phyloP scores from a whole-genome alignment of 805 yeast genomes.

The Yarrowia alimentaria region DNA sequence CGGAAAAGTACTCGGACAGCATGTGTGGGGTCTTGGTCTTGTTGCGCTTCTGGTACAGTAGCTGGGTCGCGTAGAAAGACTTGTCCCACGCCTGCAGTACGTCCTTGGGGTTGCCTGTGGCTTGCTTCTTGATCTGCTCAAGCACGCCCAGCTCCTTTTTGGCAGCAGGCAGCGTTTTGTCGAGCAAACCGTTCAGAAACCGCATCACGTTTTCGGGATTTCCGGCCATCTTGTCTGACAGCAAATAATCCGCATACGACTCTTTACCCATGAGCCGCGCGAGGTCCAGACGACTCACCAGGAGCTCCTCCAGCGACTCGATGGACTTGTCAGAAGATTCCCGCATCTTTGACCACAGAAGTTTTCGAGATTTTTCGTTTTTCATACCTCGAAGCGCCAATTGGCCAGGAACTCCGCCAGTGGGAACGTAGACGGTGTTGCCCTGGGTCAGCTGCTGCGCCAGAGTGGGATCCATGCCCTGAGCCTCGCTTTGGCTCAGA shows the following conservation, averaged over 20 bases:
- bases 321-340: conserved; percentile 65
- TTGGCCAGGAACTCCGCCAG: conserved; percentile 64
- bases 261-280: conserved; percentile 70
- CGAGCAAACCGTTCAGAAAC: conserved; percentile 62
- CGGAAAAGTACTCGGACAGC: conserved; percentile 70
- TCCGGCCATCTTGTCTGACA: conserved; percentile 87
- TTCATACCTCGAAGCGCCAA: conserved; percentile 60
- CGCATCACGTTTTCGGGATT: conserved; percentile 70
- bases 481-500: conserved; percentile 34
- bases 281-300: conserved; percentile 64
- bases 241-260: conserved; percentile 74
- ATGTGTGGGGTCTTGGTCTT: conserved; percentile 41
- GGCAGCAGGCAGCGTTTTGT: conserved; percentile 53
- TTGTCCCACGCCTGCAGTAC: conserved; percentile 87
- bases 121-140: conserved; percentile 35
- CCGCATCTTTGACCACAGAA: conserved; percentile 74
- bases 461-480: conserved; percentile 40
- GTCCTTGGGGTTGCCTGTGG: conserved; percentile 39
- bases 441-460: conserved; percentile 32
- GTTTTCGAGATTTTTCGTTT: conserved; percentile 55
- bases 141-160: conserved; percentile 52
- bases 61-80: conserved; percentile 55
- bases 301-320: conserved; percentile 52
- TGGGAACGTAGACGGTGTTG: conserved; percentile 45
- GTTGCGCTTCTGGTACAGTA: conserved; percentile 34